Evolutionary conservation across 495 filamentous ascomycete genomes (phyloP).

Genomic region (Daldinia caldariorum): DNA sequence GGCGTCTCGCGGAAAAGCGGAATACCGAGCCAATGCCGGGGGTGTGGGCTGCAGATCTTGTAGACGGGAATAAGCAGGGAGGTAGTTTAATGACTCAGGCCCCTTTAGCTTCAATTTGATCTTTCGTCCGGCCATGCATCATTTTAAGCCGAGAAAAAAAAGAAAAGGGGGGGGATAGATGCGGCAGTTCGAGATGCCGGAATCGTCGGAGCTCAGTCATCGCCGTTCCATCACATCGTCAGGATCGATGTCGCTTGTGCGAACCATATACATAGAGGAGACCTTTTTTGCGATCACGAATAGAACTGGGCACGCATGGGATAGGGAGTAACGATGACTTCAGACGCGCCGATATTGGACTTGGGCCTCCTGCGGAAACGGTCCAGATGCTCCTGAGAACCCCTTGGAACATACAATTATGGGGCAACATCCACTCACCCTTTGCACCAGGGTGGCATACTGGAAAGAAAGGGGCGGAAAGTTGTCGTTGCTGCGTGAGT

Average conservation of each 20-base stretch:
- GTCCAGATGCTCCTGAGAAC: conserved; percentile 1
- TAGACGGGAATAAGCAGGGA: conserved; percentile 3
- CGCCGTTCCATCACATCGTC: conserved; percentile 1
- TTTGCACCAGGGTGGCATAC: neutral
- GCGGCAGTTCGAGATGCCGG: neutral
- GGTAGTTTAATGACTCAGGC: neutral
- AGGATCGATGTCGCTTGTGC: neutral
- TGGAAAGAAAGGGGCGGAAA: neutral
- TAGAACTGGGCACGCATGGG: neutral
- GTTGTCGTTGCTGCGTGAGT: neutral
- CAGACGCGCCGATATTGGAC: neutral
- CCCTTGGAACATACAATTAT: conserved; percentile 7
- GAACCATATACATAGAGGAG: neutral
- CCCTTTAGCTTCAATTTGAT: neutral
- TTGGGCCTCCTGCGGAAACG: conserved; percentile 1
- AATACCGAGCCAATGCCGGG: conserved; percentile 36
- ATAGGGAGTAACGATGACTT: neutral
- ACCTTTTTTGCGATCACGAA: neutral
- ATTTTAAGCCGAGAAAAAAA: neutral
- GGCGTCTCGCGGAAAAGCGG: conserved; percentile 27
- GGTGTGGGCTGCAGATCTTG: conserved; percentile 5
- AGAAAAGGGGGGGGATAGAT: neutral
- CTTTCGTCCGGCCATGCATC: neutral
- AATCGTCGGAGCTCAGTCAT: neutral
- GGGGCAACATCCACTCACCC: neutral